Conservation (phyloP, 2,329 filamentous ascomycete genomes). For the Pseudodiploospora longispora region DNA sequence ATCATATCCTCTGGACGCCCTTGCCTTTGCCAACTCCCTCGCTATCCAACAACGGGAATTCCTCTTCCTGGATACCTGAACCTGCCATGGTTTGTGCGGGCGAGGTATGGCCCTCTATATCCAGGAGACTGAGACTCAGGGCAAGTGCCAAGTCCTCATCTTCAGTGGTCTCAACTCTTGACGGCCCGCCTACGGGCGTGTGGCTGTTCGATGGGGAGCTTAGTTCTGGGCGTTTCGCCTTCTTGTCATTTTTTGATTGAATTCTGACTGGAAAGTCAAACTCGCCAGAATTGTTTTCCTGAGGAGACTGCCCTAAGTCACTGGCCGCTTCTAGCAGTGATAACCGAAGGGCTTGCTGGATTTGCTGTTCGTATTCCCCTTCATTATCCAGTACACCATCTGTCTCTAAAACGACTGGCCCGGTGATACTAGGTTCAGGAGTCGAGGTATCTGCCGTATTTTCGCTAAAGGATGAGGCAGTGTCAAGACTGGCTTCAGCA, state of each 20-base stretch:
- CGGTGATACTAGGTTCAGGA: slow-evolving; percentile 44
- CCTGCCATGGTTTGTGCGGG: slow-evolving; percentile 6
- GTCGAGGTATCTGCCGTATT: slow-evolving; percentile 41
- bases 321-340: slow-evolving; percentile 50
- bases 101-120: slow-evolving; percentile 33
- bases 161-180: slow-evolving; percentile 13
- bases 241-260: slow-evolving; percentile 35
- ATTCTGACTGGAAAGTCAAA: slow-evolving; percentile 44
- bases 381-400: slow-evolving; percentile 30
- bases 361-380: slow-evolving; percentile 51
- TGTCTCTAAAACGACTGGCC: slow-evolving; percentile 18
- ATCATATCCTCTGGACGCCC: slow-evolving; percentile 20
- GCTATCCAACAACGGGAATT: slow-evolving; percentile 32
- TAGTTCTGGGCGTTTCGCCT: slow-evolving; percentile 26
- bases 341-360: slow-evolving; percentile 55
- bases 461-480: slow-evolving; percentile 33
- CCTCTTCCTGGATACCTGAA: slow-evolving; percentile 19
- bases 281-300: slow-evolving; percentile 36
- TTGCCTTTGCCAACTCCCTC: slow-evolving; percentile 39
- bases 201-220: slow-evolving; percentile 29
- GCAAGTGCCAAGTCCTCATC: slow-evolving; percentile 55
- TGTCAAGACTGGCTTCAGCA: slow-evolving; percentile 37
- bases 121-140: slow-evolving; percentile 50
- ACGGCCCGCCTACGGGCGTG: slow-evolving; percentile 23
- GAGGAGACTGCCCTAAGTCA: slow-evolving; percentile 37